Percentiles rank a stretch among this genome's conserved stretches.
Evolutionary conservation across 106 monocot genomes (phyloP).

Genomic region (Ottelia alismoides): DNA sequence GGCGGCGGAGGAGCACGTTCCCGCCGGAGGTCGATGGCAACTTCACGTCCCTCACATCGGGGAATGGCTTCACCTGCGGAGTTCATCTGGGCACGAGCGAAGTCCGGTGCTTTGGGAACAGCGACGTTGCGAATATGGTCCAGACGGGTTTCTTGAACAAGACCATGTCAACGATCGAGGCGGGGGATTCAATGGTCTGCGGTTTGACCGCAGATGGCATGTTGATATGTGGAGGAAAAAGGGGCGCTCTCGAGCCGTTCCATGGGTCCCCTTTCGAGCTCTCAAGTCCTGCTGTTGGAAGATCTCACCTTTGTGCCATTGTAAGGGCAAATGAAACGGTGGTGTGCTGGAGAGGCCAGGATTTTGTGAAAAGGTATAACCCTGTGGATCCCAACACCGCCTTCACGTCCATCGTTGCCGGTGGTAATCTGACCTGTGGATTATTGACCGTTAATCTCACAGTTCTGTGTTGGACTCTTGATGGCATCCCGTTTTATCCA

Average conservation of each 20-base stretch:
- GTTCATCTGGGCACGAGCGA: slow-evolving; percentile 8
- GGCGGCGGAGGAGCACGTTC: slow-evolving; percentile 11
- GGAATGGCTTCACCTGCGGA: slow-evolving; percentile 61
- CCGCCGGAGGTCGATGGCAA: slow-evolving; percentile 9
- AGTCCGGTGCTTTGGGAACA: slow-evolving; percentile 57
- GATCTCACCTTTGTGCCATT: slow-evolving; percentile 52
- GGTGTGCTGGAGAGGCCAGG: slow-evolving; percentile 48
- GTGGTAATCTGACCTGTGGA: slow-evolving; percentile 68
- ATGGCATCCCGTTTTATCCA: neutral
- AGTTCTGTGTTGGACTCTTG: slow-evolving; percentile 49
- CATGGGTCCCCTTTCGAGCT: slow-evolving; percentile 23
- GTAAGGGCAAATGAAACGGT: slow-evolving; percentile 23
- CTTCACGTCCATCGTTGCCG: slow-evolving; percentile 48
- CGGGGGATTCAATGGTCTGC: slow-evolving; percentile 59
- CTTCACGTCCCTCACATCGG: slow-evolving; percentile 63
- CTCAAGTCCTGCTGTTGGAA: slow-evolving; percentile 39
- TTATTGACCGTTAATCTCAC: slow-evolving; percentile 30
- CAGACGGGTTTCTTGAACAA: slow-evolving; percentile 15
- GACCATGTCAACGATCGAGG: slow-evolving; percentile 40
- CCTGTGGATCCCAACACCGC: slow-evolving; percentile 8
- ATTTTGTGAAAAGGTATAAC: neutral
- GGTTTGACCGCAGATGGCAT: slow-evolving; percentile 27
- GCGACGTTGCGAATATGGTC: slow-evolving; percentile 4
- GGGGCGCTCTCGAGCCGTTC: slow-evolving; percentile 26
- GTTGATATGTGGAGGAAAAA: slow-evolving; percentile 45